Percentiles rank a stretch among this genome's conserved stretches.
These are phyloP conservation scores for Bassia scoparia DNA, from an alignment of 148 eudicot genomes.

Conservation along the genomic window DNA sequence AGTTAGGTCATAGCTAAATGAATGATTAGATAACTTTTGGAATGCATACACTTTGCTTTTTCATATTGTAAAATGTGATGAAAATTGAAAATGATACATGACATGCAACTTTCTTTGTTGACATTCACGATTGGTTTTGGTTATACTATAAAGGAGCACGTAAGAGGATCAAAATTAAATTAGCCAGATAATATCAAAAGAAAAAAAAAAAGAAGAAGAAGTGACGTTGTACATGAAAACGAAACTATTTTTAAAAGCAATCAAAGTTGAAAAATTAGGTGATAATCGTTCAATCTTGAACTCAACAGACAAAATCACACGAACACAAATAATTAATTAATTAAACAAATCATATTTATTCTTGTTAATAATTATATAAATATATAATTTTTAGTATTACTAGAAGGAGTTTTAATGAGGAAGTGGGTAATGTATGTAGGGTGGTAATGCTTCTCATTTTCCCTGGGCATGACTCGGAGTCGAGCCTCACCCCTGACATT, in stretches of 20 bases:
- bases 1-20: not conserved
- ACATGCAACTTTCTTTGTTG: not conserved
- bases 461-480: too few relatives aligned
- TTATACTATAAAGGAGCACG: not conserved
- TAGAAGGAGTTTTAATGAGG: too few relatives aligned
- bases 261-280: not conserved
- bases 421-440: too few relatives aligned
- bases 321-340: not conserved
- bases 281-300: not conserved
- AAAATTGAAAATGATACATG: not conserved
- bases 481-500: too few relatives aligned
- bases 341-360: too few relatives aligned
- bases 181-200: not conserved
- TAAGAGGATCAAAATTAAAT: not conserved
- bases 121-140: not conserved
- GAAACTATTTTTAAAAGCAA: not conserved
- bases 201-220: not conserved
- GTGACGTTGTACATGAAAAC: slow-evolving; percentile 1
- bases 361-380: too few relatives aligned
- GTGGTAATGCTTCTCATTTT: too few relatives aligned
- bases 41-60: not conserved
- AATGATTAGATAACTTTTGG: slow-evolving; percentile 4
- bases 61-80: not conserved
- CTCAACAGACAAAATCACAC: not conserved
- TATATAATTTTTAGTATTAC: too few relatives aligned